Evolutionary conservation across 108 stramenopile species (phyloP).

Genomic region (Fragilariopsis cylindrus): DNA sequence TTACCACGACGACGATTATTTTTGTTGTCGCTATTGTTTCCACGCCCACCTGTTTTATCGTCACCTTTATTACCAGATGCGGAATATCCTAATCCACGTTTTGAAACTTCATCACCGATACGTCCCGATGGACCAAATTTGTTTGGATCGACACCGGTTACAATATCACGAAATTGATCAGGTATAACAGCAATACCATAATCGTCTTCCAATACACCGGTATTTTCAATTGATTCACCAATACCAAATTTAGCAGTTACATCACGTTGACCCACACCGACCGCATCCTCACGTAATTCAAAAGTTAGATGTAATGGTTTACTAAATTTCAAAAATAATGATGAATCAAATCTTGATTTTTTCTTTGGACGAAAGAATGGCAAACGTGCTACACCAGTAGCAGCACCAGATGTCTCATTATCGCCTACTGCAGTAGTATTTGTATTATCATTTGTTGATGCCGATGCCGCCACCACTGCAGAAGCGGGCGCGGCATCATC

Average conservation of each 20-base stretch:
- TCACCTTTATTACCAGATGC: slow-evolving; percentile 41
- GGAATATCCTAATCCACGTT: slow-evolving; percentile 78
- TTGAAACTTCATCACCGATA: slow-evolving; percentile 74
- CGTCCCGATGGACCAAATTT: slow-evolving; percentile 78
- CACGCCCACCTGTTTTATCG: not conserved
- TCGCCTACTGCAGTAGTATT: not conserved
- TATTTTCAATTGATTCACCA: slow-evolving; percentile 66
- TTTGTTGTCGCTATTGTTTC: not conserved
- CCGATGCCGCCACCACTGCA: not conserved
- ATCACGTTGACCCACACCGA: slow-evolving; percentile 86
- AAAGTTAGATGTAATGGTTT: slow-evolving; percentile 90
- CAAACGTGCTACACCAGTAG: slow-evolving; percentile 10
- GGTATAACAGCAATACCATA: slow-evolving; percentile 88
- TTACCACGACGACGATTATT: not conserved
- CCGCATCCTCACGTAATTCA: slow-evolving; percentile 79
- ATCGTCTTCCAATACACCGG: slow-evolving; percentile 79
- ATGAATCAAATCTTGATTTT: slow-evolving; percentile 85
- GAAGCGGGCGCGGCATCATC: not conserved
- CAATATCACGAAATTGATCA: slow-evolving; percentile 86
- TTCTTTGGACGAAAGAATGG: slow-evolving; percentile 48
- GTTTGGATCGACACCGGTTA: slow-evolving; percentile 84
- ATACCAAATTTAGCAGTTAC: slow-evolving; percentile 76
- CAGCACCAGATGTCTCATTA: not conserved
- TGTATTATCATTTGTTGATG: not conserved
- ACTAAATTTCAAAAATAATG: slow-evolving; percentile 86